Conservation (phyloP, 2,329 filamentous ascomycete genomes). For the Colletotrichum viniferum region DNA sequence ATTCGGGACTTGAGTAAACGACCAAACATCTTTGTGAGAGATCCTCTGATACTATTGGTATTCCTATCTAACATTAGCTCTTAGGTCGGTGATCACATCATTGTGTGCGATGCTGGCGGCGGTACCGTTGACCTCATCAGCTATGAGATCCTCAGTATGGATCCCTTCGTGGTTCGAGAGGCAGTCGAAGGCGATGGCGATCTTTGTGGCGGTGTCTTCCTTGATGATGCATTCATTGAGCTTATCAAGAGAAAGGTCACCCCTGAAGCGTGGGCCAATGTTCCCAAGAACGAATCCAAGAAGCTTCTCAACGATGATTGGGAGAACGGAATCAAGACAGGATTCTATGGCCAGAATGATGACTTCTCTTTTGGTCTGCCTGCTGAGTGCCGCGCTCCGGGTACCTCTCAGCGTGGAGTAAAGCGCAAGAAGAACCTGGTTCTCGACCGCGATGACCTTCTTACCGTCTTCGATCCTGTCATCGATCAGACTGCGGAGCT, state of each 20-base stretch:
- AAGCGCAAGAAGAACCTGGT: not conserved
- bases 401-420: not conserved
- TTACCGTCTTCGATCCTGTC: slow-evolving; percentile 26
- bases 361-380: slow-evolving; percentile 24
- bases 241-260: slow-evolving; percentile 31
- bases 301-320: slow-evolving; percentile 24
- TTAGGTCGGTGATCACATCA: slow-evolving; percentile 26
- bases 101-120: slow-evolving; percentile 41
- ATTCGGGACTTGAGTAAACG: slow-evolving; percentile 31
- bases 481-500: slow-evolving; percentile 24
- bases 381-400: not conserved
- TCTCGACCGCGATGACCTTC: slow-evolving; percentile 23
- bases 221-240: slow-evolving; percentile 39
- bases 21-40: not conserved
- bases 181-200: slow-evolving; percentile 41
- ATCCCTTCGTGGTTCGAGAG: slow-evolving; percentile 37
- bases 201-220: slow-evolving; percentile 43
- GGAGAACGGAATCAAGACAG: slow-evolving; percentile 29
- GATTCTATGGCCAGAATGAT: slow-evolving; percentile 20
- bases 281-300: not conserved
- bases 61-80: too few species aligned
- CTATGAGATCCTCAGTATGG: slow-evolving; percentile 29
- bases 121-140: slow-evolving; percentile 46
- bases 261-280: not conserved
- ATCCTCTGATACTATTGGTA: too few species aligned